Evolutionary conservation across 1,284 basidiomycete genomes (phyloP), one percentile per base, ranked within the genome.

Genomic region (Tylopilus sp.): DNA sequence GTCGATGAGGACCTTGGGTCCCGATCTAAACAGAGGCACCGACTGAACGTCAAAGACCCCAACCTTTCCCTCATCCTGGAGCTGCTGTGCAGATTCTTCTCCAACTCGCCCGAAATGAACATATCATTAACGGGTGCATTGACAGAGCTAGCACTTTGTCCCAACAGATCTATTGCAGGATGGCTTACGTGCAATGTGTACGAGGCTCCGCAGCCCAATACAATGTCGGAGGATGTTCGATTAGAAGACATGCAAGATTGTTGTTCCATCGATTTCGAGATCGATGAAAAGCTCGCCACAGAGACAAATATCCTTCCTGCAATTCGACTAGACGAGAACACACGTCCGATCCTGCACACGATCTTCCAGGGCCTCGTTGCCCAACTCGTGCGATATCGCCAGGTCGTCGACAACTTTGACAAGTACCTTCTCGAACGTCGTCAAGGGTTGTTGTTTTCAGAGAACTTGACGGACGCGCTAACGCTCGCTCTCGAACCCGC

Each of bases 381-480:
- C 9, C 88, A 93, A 61, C 77, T 94, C 3, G 87, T 89, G 59
- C 77, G 80, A 37, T 94, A 93, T 66, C 81, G 91, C 15, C 76
- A 80, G 46, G 68, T 77, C 15, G 80, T 94, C 17, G 77, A 85
- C 14, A 75, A 85, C 42, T 97, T 99, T 66, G 93, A 97, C 70
- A 78, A 78, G 58, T 89, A 83, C 60, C 78, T 99, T 3, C 68
- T 81, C 1, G 93, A 98, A 69, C 81, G 95, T 26, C 77, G 95
- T 33, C 86, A 89, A 63, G 94, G 94, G 3, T 73, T 99, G 17
- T 73, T 96, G 21, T 96, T 95, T 68, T 88, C 88, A 2, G 94
- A 97, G 69, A 94, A 95, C 63, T 71, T 97, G 29, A 90, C 85
- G 17, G 95, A 97, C 61, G 94, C 94, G 2, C 74, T 98, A 57